Base-by-base conservation (phyloP, 768 basidiomycete genomes). In the Rhodotorula kratochvilovae region DNA sequence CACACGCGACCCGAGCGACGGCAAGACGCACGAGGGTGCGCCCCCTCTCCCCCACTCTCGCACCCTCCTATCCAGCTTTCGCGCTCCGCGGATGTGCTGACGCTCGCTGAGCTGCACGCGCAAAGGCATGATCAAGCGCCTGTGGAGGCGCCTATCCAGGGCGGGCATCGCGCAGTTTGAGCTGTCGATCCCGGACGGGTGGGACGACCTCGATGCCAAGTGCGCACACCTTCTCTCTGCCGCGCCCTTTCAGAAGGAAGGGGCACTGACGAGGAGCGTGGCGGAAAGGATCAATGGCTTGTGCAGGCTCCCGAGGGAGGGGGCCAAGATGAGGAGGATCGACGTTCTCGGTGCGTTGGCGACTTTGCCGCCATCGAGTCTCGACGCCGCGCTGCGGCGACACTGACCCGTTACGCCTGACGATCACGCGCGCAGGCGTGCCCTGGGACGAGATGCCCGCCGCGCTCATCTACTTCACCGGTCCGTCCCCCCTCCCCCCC, bases 141-240 rank as follows among this genome's bases (percentile, higher is more conserved):
- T 81, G n/a, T 73, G 81, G 35, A 35, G 51, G 21, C n/a, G 33
- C 0, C 69, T 82, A 48, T 61, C 36, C 27, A n/a, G 42, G 25
- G 65, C 61, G n/a, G 76, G 77, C 0, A 63, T 81, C n/a, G 77
- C 81, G 36, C 78, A 76, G 23, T 78, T 80, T 67, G 75, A 35
- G 23, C 57, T 73, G 8, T 45, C 58, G 19, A 7, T 29, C 23
- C 65, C 65, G 21, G 62, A 69, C 15, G 71, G 66, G 33, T 66
- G 61, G 63, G 19, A 53, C 15, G 51, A 45, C 5, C 48, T 62
- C n/a, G 53, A 63, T 12, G 61, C 56, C n/a, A 57, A 57, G 66
- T 67, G 21, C 31, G 39, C 23, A 2, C 8, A 5, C 25, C 0
- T 3, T 23, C n/a, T 5, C 17, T 46, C 45, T 46, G 1, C 45